Base-by-base conservation (phyloP, 805 yeast genomes). In the Barnettozyma populi region DNA sequence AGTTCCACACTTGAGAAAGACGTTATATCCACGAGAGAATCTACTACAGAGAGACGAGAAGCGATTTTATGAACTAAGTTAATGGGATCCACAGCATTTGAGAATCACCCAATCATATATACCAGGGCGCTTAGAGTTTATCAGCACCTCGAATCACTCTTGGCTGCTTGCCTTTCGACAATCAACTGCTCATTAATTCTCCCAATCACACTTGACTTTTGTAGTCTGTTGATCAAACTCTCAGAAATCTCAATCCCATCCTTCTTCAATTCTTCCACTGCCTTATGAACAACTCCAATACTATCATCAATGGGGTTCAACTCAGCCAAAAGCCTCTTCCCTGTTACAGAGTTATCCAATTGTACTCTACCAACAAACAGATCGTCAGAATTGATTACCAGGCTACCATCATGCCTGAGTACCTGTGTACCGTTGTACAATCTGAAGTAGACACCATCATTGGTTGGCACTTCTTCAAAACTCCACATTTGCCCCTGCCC, bases 21-120 rank as follows among this genome's bases (percentile, higher is more conserved):
- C 39, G 4, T 25, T 46, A 21, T 46, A 46, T 25, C 49, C 49
- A n/a, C 21, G 49, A 27, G 49, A 36, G n/a, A 21, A 14, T 43
- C 38, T 36, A 45, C 19, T 39, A 31, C 4, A 29, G 35, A 13
- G 43, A 41, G 24, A 35, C 36, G 27, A 71, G 61, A 65, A 68
- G 36, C 65, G 68, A 44, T 76, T 66, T 54, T 76, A 76, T 57
- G 79, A 63, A 40, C 42, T 63, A 21, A 56, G 53, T 32, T 55
- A 41, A 36, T 29, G n/a, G n/a, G n/a, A 29, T 29, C 16, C 5
- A 29, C 13, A 29, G 16, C 32, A 29, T 23, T 23, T 23, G 5
- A 9, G 10, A 25, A 25, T 25, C 29, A 25, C 16, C 14, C 32
- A 29, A 11, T 7, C 32, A 29, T 25, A 10, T 25, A 7, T 20